Evolutionary conservation across 805 yeast genomes (phyloP), one percentile per base, ranked within the genome.

Genomic region (Candida oleophila): DNA sequence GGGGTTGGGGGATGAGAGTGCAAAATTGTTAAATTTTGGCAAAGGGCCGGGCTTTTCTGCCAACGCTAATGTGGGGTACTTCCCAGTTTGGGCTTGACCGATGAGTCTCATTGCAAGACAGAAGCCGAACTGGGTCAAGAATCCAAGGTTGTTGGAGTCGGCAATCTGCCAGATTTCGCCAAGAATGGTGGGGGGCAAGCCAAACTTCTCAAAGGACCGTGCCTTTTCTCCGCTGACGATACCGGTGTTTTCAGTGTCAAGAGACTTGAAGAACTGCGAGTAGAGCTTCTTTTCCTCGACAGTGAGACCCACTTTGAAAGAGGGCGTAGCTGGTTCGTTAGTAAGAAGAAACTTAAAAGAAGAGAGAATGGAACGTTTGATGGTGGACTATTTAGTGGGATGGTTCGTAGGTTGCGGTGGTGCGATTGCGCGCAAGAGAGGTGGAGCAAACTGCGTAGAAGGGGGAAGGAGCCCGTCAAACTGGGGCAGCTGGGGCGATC

Each of bases 161-260:
- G 96, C 90, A 32, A 87, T 63, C 64, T 87, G 91, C 99, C 99
- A 94, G 52, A 94, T 84, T 65, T 90, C 94, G 8, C 97, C 96
- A 32, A 94, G 73, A 25, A 79, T 69, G 15, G 83, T 73, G 3
- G 95, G 85, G 4, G 94, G 83, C 41, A 94, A 74, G 1, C 96
- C 95, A 2, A 95, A 83, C 49, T 86, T 87, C 56, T 90, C 96
- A 52, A 94, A 82, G 4, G 95, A 74, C 54, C 94, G 81, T 11
- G 96, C 88, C 35, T 84, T 82, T 34, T 86, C 91, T 32, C 99
- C 99, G 3, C 97, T 87, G 48, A 92, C 86, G 25, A 85, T 76
- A 3, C 96, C 96, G 39, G 85, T 68, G 39, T 77, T 76, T 56
- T 87, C 94, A 2, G 85, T 78, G 64, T 94, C 99, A 55, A 92